phyloP scores from a whole-genome alignment of 805 yeast species.

The Cyberlindnera meyerae region DNA sequence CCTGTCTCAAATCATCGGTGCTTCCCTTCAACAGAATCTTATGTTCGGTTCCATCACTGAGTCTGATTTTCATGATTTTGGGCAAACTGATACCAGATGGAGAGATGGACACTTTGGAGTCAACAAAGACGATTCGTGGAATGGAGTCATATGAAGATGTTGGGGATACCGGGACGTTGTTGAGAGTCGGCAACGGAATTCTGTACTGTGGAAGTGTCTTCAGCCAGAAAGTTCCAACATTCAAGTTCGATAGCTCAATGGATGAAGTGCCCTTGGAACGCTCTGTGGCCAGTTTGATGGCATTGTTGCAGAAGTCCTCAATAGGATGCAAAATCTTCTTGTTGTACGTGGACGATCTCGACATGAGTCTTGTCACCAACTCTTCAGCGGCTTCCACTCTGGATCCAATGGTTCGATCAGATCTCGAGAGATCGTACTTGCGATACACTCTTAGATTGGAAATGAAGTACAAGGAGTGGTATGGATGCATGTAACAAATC shows the following conservation, averaged over 20 bases:
- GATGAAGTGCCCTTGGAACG: constrained; percentile 28
- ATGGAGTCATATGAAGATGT: constrained; percentile 40
- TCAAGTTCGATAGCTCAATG: constrained; percentile 29
- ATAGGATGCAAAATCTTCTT: constrained; percentile 38
- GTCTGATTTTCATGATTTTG: constrained; percentile 55
- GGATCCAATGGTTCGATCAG: constrained; percentile 37
- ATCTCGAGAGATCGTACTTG: constrained; percentile 25
- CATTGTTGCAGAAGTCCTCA: constrained; percentile 44
- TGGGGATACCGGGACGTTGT: constrained; percentile 38
- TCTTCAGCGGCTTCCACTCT: constrained; percentile 48
- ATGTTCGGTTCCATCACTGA: constrained; percentile 55
- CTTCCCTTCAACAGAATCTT: constrained; percentile 75
- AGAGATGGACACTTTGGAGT: constrained; percentile 52
- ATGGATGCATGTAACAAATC: constrained; percentile 58
- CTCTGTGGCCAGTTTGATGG: constrained; percentile 46
- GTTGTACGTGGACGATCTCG: constrained; percentile 24
- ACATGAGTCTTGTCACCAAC: constrained; percentile 40
- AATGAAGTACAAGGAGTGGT: constrained; percentile 61
- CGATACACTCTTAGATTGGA: constrained; percentile 51
- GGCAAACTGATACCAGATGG: constrained; percentile 85
- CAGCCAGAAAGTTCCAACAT: constrained; percentile 56
- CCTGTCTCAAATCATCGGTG: constrained; percentile 90
- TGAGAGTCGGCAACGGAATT: constrained; percentile 66
- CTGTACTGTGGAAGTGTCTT: constrained; percentile 35
- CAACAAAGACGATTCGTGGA: constrained; percentile 44